Base-by-base conservation (phyloP, 129 eudicot species). In the Lactuca saligna region DNA sequence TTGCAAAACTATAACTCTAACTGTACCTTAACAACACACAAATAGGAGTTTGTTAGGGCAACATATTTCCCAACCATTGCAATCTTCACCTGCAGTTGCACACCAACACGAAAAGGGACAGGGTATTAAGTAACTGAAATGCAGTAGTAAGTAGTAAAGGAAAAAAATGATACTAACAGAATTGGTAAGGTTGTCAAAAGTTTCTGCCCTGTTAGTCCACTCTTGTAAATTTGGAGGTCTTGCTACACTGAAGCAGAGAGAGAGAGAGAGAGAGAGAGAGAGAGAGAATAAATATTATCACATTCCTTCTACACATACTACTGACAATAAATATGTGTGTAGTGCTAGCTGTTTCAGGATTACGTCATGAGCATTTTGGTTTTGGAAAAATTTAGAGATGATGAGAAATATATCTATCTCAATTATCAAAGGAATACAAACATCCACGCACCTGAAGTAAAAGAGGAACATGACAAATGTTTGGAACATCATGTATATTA, bases 31-130 rank as follows among this genome's bases (percentile, higher is more conserved):
- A 93, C 91, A 31, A 93, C 99, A 75, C 97, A 93, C 79, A 93
- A 69, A 77, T 93, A 93, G 53, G 98, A 93, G 82, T 93, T 95
- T 53, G 89, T 50, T 57, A 93, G 75, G 37, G 97, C 98, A 67
- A 93, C 92, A 81, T 93, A 89, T 75, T 93, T 93, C 76, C 98
- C 98, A 66, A 93, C 98, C 98, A 93, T 86, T 56, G 97, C 98
- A 70, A 93, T 93, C 66, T 88, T 85, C 34, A 93, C 98, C 97
- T 89, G 88, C n/a, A n/a, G n/a, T n/a, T n/a, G n/a, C n/a, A n/a
- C n/a, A n/a, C n/a, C 65, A 76, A 17, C 60, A 53, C 2, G 4
- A 41, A 3, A 41, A 12, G 69, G 56, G 77, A 9, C 39, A n/a
- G n/a, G n/a, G n/a, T n/a, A n/a, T n/a, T n/a, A n/a, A n/a, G n/a